A percentile compares a stretch with the other conserved stretches of the same genome.
phyloP scores from a whole-genome alignment of 176 grass and related monocot genomes.

The Avena atlantica region DNA sequence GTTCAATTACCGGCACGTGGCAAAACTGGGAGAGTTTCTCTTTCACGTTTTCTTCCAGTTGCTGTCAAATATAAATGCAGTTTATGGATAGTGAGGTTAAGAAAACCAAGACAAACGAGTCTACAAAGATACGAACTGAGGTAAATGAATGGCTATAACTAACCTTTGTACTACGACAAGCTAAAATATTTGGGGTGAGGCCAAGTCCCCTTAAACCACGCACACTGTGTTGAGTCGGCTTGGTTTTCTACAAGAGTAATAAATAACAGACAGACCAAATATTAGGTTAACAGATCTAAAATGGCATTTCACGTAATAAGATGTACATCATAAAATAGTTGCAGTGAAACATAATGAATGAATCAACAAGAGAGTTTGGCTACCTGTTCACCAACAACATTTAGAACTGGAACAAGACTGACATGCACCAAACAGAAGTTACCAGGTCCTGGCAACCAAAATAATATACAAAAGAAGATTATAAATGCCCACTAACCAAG shows the following conservation, averaged over 20 bases:
- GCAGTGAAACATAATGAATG: constrained; percentile 6
- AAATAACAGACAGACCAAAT: constrained; percentile 7
- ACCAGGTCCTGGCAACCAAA: constrained; percentile 62
- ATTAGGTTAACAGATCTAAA: background rate
- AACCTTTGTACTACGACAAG: constrained; percentile 79
- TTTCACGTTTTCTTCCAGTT: constrained; percentile 72
- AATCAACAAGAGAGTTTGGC: constrained; percentile 7
- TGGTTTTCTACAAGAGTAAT: constrained; percentile 68
- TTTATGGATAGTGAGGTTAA: constrained; percentile 17
- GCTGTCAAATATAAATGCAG: constrained; percentile 45
- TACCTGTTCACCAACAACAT: constrained; percentile 90
- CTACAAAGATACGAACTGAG: background rate
- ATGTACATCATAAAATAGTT: background rate
- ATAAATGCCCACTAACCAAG: background rate
- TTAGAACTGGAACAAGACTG: constrained; percentile 88
- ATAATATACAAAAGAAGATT: constrained; percentile 35
- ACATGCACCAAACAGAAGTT: constrained; percentile 89
- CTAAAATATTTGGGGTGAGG: constrained; percentile 79
- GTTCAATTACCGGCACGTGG: constrained; percentile 73
- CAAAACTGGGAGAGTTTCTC: constrained; percentile 88
- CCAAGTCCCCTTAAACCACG: constrained; percentile 80
- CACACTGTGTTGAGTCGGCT: constrained; percentile 88
- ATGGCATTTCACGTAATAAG: background rate
- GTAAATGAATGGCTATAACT: constrained; percentile 4
- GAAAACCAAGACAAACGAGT: constrained; percentile 14